These are phyloP conservation scores for Tephrocybe rancida DNA, from an alignment of 768 basidiomycete species.

Conservation along the genomic window DNA sequence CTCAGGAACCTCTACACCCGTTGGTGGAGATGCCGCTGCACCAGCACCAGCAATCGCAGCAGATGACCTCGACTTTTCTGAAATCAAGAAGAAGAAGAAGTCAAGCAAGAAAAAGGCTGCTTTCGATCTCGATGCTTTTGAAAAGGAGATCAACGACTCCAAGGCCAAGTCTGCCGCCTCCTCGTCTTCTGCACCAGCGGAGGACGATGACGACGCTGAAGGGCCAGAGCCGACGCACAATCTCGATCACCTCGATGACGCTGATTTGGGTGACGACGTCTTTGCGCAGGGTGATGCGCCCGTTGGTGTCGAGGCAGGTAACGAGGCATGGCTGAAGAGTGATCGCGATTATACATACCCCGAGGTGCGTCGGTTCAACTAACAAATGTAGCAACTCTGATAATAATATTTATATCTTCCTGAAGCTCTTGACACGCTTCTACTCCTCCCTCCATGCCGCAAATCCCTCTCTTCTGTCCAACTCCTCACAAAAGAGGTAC, in stretches of 20 bases:
- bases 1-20: constrained; percentile 68
- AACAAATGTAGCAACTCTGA: too few relatives aligned
- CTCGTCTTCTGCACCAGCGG: constrained; percentile 35
- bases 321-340: constrained; percentile 87
- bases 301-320: constrained; percentile 69
- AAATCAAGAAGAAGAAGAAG: constrained; percentile 97
- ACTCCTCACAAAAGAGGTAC: constrained; percentile 88
- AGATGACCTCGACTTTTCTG: constrained; percentile 92
- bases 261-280: constrained; percentile 87
- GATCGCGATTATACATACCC: constrained; percentile 97
- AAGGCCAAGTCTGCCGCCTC: constrained; percentile 51
- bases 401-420: constrained; percentile 1
- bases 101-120: constrained; percentile 84
- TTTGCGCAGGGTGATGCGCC: constrained; percentile 67
- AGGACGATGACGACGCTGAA: constrained; percentile 57
- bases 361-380: constrained; percentile 57
- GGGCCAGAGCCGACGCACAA: constrained; percentile 63
- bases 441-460: constrained; percentile 90
- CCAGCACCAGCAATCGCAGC: constrained; percentile 49
- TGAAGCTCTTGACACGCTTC: constrained; percentile 91
- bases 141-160: constrained; percentile 83
- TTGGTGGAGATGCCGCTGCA: constrained; percentile 39
- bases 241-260: constrained; percentile 73
- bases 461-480: constrained; percentile 86
- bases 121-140: constrained; percentile 90